phyloP scores from a whole-genome alignment of 2,329 filamentous ascomycete species.

The Hymenoscyphus occultus region DNA sequence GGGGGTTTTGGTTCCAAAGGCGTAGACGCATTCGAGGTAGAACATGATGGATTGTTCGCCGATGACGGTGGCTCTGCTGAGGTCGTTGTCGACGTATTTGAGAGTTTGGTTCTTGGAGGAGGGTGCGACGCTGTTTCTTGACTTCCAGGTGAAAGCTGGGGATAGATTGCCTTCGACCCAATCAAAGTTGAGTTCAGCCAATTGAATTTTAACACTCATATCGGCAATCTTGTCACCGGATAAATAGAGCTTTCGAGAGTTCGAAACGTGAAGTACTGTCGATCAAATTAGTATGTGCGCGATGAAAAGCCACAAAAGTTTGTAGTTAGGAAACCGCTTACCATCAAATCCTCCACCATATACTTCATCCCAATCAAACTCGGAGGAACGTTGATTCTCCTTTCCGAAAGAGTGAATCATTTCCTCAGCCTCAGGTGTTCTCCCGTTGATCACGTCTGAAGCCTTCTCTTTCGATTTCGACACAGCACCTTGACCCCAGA shows the following conservation, averaged over 20 bases:
- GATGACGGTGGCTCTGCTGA: conserved; percentile 44
- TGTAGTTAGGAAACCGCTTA: neutral
- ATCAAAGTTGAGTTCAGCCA: conserved; percentile 47
- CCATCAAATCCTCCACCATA: conserved; percentile 80
- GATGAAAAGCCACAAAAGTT: neutral
- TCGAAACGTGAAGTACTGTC: conserved; percentile 62
- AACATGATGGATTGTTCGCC: conserved; percentile 54
- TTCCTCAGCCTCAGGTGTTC: conserved; percentile 59
- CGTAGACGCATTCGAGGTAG: conserved; percentile 58
- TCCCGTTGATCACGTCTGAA: conserved; percentile 64
- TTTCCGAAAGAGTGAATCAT: conserved; percentile 78
- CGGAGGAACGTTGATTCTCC: conserved; percentile 68
- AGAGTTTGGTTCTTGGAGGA: conserved; percentile 37
- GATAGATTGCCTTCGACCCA: conserved; percentile 35
- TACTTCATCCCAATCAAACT: conserved; percentile 69
- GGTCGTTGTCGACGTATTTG: conserved; percentile 56
- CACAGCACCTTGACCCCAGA: conserved; percentile 91
- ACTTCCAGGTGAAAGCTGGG: conserved; percentile 33
- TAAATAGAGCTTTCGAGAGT: conserved; percentile 43
- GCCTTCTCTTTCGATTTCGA: conserved; percentile 63
- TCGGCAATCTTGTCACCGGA: conserved; percentile 49
- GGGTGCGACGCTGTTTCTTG: conserved; percentile 23
- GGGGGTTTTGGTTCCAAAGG: conserved; percentile 19
- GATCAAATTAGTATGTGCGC: neutral
- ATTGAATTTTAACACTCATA: conserved; percentile 48